Conservation (phyloP, 192 early-diverging fungal species). For the Coemansia sp. region DNA sequence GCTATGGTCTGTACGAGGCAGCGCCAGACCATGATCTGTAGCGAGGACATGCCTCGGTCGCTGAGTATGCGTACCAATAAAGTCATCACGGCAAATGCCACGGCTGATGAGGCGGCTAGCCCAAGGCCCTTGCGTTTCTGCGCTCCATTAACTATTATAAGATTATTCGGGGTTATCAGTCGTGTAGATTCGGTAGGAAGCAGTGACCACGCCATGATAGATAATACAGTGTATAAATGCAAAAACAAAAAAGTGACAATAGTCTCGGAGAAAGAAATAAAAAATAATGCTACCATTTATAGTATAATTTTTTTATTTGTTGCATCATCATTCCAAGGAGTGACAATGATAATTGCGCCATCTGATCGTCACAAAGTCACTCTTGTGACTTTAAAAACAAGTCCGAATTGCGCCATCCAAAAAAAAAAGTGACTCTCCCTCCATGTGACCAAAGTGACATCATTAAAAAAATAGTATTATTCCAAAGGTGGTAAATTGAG, state of each 20-base stretch:
- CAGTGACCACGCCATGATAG: conserved; percentile 5
- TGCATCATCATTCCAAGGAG: not conserved
- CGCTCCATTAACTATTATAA: not conserved
- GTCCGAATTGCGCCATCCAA: not conserved
- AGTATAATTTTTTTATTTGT: not conserved
- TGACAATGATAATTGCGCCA: not conserved
- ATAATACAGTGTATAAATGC: conserved; percentile 6
- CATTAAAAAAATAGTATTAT: too few relatives aligned
- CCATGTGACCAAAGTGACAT: too few relatives aligned
- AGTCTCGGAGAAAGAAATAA: not conserved
- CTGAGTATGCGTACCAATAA: conserved; percentile 24
- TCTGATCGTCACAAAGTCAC: not conserved
- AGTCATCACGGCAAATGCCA: conserved; percentile 32
- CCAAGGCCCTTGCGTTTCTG: conserved; percentile 22
- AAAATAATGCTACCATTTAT: not conserved
- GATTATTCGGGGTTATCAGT: not conserved
- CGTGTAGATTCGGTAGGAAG: not conserved
- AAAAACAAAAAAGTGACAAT: not conserved
- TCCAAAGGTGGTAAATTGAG: not conserved
- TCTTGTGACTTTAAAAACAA: not conserved
- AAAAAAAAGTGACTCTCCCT: not conserved
- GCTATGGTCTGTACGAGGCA: conserved; percentile 18
- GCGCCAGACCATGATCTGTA: conserved; percentile 43
- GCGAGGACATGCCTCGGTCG: conserved; percentile 16
- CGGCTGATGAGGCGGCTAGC: conserved; percentile 22